Conservation (phyloP, 129 eudicot species). For the Heracleum sosnowskyi region DNA sequence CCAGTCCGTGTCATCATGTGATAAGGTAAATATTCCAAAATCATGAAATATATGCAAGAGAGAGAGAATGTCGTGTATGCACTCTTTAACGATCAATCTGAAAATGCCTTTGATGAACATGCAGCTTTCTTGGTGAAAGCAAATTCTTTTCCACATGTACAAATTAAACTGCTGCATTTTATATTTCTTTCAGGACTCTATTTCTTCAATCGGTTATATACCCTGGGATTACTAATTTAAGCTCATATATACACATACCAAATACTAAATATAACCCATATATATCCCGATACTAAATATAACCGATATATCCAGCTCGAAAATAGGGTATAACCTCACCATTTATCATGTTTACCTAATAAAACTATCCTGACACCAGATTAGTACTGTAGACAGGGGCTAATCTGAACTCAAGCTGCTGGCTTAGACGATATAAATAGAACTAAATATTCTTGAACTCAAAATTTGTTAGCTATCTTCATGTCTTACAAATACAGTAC, state of each 20-base stretch:
- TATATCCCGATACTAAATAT: too few relatives aligned
- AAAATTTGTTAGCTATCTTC: too few relatives aligned
- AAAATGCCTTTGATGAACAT: not conserved
- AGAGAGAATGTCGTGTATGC: not conserved
- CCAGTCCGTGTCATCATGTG: too few relatives aligned
- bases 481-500: too few relatives aligned
- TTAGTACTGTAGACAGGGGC: too few relatives aligned
- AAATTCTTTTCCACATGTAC: not conserved
- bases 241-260: not conserved
- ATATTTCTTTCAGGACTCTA: not conserved
- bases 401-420: too few relatives aligned
- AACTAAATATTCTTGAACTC: too few relatives aligned
- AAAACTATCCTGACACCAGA: too few relatives aligned
- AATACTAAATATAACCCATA: too few relatives aligned
- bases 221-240: not conserved
- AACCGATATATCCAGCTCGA: not conserved
- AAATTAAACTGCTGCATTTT: not conserved
- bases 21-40: not conserved
- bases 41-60: not conserved
- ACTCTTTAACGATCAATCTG: not conserved
- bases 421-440: too few relatives aligned
- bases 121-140: not conserved
- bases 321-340: too few relatives aligned
- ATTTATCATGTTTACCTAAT: too few relatives aligned
- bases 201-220: not conserved